A percentile compares a stretch with the other conserved stretches of the same genome.
Evolutionary conservation across 768 basidiomycete genomes (phyloP).

Genomic region (Russula virescens): DNA sequence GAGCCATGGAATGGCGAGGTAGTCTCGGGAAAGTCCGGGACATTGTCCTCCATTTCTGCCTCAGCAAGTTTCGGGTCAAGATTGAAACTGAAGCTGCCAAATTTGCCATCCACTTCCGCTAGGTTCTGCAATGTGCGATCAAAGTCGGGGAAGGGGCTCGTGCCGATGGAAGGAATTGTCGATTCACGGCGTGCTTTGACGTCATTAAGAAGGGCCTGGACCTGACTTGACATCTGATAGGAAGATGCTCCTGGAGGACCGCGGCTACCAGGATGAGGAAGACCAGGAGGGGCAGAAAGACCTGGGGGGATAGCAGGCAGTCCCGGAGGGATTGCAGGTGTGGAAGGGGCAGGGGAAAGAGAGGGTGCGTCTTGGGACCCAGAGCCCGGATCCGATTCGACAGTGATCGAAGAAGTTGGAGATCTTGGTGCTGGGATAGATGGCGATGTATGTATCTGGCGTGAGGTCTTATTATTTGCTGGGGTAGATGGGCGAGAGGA

Average conservation of each 20-base stretch:
- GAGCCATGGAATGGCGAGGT: constrained; percentile 56
- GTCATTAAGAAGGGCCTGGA: constrained; percentile 79
- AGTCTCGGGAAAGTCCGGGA: constrained; percentile 34
- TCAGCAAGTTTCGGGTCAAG: constrained; percentile 71
- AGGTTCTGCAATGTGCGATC: constrained; percentile 77
- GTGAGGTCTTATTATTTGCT: constrained; percentile 26
- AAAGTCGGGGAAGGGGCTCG: constrained; percentile 82
- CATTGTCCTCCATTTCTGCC: constrained; percentile 41
- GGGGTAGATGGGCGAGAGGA: constrained; percentile 58
- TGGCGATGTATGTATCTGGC: constrained; percentile 15
- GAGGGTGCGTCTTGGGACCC: constrained; percentile 25
- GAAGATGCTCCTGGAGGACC: constrained; percentile 38
- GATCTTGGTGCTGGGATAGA: constrained; percentile 25
- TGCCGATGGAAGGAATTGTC: constrained; percentile 35
- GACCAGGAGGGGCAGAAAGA: constrained; percentile 61
- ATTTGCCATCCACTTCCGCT: constrained; percentile 53
- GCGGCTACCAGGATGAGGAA: constrained; percentile 39
- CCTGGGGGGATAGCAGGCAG: constrained; percentile 53
- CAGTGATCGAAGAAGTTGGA: constrained; percentile 26
- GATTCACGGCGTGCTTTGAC: constrained; percentile 70
- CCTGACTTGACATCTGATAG: constrained; percentile 85
- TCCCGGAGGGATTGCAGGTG: constrained; percentile 46
- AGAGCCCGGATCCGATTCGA: constrained; percentile 28
- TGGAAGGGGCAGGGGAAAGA: constrained; percentile 37
- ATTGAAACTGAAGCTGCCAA: constrained; percentile 79